Conservation (phyloP, 441 rosid species). For the Populus hybrid region DNA sequence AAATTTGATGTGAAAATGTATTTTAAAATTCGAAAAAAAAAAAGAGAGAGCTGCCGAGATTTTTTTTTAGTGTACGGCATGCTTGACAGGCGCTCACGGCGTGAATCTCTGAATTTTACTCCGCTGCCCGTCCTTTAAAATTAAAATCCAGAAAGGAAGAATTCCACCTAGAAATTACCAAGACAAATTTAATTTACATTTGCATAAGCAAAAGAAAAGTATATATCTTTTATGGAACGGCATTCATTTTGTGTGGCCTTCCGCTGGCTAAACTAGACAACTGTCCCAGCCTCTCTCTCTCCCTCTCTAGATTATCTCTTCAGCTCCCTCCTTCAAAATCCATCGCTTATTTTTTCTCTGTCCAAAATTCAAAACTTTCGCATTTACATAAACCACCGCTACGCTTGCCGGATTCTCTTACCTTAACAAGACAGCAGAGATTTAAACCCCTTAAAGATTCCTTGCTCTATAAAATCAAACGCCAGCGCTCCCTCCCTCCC, state of each 20-base stretch:
- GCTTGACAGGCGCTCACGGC: not conserved
- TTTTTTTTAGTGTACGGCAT: no score
- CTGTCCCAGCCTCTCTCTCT: slow-evolving; percentile 27
- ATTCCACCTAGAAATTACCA: slow-evolving; percentile 4
- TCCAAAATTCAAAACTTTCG: slow-evolving; percentile 20
- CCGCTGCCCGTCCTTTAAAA: not conserved
- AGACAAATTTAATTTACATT: not conserved
- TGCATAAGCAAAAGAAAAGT: not conserved
- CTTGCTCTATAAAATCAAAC: not conserved
- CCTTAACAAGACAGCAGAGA: not conserved
- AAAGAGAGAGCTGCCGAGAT: no score
- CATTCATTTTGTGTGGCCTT: slow-evolving; percentile 58
- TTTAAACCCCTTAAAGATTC: not conserved
- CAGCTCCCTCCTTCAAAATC: slow-evolving; percentile 39
- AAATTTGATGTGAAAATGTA: no score
- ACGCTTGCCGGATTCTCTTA: slow-evolving; percentile 8
- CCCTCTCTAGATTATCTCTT: slow-evolving; percentile 52
- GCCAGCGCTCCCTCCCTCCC: slow-evolving; percentile 19
- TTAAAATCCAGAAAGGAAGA: not conserved
- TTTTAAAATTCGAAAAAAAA: no score
- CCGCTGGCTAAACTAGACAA: slow-evolving; percentile 21
- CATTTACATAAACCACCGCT: slow-evolving; percentile 6
- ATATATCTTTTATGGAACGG: slow-evolving; percentile 41
- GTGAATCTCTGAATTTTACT: not conserved
- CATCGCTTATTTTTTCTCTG: slow-evolving; percentile 25